These are phyloP conservation scores for Ormosia semicastrata DNA, from an alignment of 306 rosid genomes.

Conservation along the genomic window DNA sequence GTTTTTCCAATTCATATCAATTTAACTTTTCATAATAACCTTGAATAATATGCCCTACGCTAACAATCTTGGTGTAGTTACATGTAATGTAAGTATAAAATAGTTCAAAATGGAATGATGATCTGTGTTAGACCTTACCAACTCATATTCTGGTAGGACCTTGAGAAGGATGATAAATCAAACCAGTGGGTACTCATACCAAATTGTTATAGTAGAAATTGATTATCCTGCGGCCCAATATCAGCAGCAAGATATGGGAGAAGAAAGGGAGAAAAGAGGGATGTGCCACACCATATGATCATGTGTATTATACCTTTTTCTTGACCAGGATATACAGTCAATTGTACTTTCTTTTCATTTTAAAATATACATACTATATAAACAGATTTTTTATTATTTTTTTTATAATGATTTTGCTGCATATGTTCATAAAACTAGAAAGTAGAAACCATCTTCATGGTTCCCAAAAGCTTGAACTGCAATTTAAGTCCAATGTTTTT, in stretches of 20 bases:
- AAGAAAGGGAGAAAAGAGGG: not conserved
- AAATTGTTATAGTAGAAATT: not conserved
- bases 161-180: not conserved
- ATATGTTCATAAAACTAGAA: conserved; percentile 22
- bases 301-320: conserved; percentile 34
- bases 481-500: conserved; percentile 62
- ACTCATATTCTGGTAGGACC: conserved; percentile 12
- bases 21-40: not conserved
- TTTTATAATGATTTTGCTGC: conserved; percentile 33
- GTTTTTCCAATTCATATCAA: not conserved
- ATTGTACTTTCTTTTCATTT: conserved; percentile 36
- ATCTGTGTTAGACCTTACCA: not conserved
- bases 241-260: not conserved
- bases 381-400: conserved; percentile 24
- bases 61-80: conserved; percentile 1
- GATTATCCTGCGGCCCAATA: conserved; percentile 15
- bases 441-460: conserved; percentile 34
- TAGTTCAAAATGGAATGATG: conserved; percentile 6
- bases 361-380: conserved; percentile 51
- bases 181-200: conserved; percentile 13
- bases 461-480: conserved; percentile 36
- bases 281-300: conserved; percentile 28
- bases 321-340: conserved; percentile 44
- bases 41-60: conserved; percentile 15
- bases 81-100: conserved; percentile 19